Base-by-base conservation (phyloP, 495 filamentous ascomycete genomes). In the Cladorrhinum samala region DNA sequence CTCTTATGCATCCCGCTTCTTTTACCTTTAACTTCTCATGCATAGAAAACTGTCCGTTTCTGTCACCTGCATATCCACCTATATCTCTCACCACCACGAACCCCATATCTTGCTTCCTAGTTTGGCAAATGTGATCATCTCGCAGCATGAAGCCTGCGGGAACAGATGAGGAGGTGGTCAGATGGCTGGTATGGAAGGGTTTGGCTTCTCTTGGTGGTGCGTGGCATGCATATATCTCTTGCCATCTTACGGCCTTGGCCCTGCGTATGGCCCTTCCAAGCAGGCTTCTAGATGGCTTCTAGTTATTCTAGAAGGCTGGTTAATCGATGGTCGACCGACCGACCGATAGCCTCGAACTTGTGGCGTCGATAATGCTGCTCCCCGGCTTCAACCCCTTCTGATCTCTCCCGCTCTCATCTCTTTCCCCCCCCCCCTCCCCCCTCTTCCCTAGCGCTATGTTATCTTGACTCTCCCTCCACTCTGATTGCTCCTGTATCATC, bases 261-360 rank as follows among this genome's bases (percentile, higher is more conserved):
- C 24, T 46, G 39, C 39, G n/a, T 41, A 33, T 33, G 5, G 27
- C 11, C 11, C 27, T 33, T 33, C 49, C 20, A 45, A 41, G 14
- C 39, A 42, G 38, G 39, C 51, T 58, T 55, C 56, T 48, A 58
- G 56, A 47, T 37, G 50, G 9, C 25, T 50, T 58, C 56, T 50
- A 58, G 56, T 43, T 20, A 41, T 47, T 47, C 45, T 47, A 47
- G 45, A 47, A 47, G 45, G 24, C 18, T 17, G 41, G 19, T 24
- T 3, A 45, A 16, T 33, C 36, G 19, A 9, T 19, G 33, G 11
- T 20, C 21, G 52, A 9, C 46, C 36, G 49, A 48, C 52, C 20
- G 23, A 33, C 43, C 52, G 46, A 55, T 44, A 49, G 36, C n/a
- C 5, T 17, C 30, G 17, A 18, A 44, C 14, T 21, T 18, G 41